Conservation (phyloP, 1,139 yeast genomes). For the Pichia sp. region DNA sequence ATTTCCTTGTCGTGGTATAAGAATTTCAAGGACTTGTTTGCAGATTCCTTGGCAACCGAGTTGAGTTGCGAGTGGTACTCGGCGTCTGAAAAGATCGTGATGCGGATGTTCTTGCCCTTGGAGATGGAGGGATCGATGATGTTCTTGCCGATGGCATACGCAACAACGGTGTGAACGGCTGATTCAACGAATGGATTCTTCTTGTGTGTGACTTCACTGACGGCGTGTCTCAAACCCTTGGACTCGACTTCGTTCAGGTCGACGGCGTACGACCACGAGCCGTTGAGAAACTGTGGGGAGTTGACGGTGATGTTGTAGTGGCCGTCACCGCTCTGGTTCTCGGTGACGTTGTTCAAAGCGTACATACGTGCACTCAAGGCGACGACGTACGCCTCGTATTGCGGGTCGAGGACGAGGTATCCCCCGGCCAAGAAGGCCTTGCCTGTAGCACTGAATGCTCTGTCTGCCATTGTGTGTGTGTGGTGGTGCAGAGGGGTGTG, state of each 20-base stretch:
- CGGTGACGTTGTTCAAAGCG: conserved; percentile 41
- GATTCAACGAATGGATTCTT: conserved; percentile 78
- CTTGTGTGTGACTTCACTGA: conserved; percentile 24
- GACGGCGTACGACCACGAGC: conserved; percentile 62
- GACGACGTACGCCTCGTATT: conserved; percentile 73
- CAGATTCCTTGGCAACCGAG: conserved; percentile 36
- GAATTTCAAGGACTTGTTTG: conserved; percentile 44
- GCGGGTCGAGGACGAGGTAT: conserved; percentile 80
- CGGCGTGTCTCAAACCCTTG: background rate
- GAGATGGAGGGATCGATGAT: conserved; percentile 30
- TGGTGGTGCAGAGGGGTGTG: background rate
- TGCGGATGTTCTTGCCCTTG: conserved; percentile 34
- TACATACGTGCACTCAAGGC: conserved; percentile 93
- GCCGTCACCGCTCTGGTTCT: conserved; percentile 10
- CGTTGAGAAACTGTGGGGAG: conserved; percentile 81
- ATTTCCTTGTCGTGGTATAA: conserved; percentile 60
- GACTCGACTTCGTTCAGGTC: conserved; percentile 2
- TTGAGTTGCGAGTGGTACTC: conserved; percentile 81
- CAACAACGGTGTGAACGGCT: conserved; percentile 53
- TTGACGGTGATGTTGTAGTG: conserved; percentile 41
- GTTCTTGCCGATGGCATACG: conserved; percentile 39
- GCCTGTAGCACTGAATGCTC: conserved; percentile 83
- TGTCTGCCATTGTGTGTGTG: background rate
- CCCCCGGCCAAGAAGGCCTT: conserved; percentile 96
- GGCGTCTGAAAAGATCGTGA: conserved; percentile 79